phyloP scores from a whole-genome alignment of 2,329 filamentous ascomycete species.

The Cladophialophora yegresii region DNA sequence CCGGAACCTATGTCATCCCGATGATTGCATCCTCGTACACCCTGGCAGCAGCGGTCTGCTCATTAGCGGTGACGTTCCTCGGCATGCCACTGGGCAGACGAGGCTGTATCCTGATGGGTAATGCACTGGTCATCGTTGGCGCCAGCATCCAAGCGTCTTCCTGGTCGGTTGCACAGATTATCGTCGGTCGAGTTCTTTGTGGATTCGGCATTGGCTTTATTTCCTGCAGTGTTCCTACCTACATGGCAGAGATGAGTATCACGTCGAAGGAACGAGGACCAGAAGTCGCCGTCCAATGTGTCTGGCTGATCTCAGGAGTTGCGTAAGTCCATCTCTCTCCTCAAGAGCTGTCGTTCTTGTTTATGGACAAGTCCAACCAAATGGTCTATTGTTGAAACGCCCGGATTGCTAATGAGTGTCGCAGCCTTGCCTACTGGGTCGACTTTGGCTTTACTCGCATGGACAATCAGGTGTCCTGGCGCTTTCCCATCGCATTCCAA shows the following conservation, averaged over 20 bases:
- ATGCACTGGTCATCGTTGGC: constrained; percentile 39
- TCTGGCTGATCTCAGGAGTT: constrained; percentile 38
- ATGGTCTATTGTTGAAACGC: neutral
- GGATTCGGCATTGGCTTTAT: constrained; percentile 42
- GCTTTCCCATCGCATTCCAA: constrained; percentile 41
- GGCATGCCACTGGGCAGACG: constrained; percentile 37
- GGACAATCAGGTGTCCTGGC: constrained; percentile 42
- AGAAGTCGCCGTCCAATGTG: constrained; percentile 37
- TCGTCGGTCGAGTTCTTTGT: constrained; percentile 37
- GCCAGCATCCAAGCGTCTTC: constrained; percentile 39
- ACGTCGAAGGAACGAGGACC: constrained; percentile 38
- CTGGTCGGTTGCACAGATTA: constrained; percentile 40
- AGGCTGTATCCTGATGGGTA: constrained; percentile 38
- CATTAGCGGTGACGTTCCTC: constrained; percentile 37
- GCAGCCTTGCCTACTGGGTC: constrained; percentile 39
- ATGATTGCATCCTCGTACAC: constrained; percentile 40
- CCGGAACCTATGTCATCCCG: constrained; percentile 32
- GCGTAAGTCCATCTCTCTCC: constrained; percentile 18
- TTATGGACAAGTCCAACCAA: neutral
- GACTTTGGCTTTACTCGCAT: constrained; percentile 36
- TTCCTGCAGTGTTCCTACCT: constrained; percentile 40
- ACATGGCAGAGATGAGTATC: constrained; percentile 41
- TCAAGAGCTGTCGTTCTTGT: neutral
- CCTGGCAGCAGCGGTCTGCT: constrained; percentile 35
- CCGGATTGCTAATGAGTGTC: neutral